These are phyloP conservation scores for Fraxinus baroniana DNA, from an alignment of 305 asterid genomes.

Conservation along the genomic window DNA sequence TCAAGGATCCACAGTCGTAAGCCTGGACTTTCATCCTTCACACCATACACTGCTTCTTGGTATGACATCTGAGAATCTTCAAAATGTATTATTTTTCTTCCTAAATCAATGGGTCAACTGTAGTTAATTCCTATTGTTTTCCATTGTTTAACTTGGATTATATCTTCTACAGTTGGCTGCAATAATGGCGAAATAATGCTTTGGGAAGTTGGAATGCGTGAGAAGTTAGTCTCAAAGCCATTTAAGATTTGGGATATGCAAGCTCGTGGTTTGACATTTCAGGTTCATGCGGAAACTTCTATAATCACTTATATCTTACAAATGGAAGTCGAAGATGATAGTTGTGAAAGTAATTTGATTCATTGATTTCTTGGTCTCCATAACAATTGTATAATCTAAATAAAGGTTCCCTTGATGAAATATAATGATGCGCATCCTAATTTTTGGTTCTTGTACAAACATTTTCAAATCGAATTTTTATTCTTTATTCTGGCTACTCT, in stretches of 20 bases:
- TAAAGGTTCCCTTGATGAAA: conserved; percentile 9
- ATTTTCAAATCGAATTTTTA: neutral
- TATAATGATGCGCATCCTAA: neutral
- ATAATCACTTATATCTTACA: neutral
- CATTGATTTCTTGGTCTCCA: conserved; percentile 18
- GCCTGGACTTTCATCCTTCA: conserved; percentile 89
- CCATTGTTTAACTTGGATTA: conserved; percentile 16
- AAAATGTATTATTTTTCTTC: neutral
- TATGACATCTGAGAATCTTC: conserved; percentile 26
- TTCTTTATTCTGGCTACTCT: neutral
- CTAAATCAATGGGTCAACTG: conserved; percentile 8
- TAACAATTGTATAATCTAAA: conserved; percentile 11
- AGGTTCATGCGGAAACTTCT: conserved; percentile 41
- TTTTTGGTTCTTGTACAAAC: neutral
- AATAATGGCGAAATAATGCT: conserved; percentile 72
- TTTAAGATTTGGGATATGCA: conserved; percentile 80
- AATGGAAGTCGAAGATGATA: conserved; percentile 15
- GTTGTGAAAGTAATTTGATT: neutral
- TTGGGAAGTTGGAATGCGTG: conserved; percentile 82
- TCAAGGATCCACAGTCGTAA: conserved; percentile 73
- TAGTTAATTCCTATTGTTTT: conserved; percentile 5
- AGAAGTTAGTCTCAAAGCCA: conserved; percentile 68
- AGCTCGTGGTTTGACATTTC: conserved; percentile 60
- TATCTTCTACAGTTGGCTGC: conserved; percentile 63
- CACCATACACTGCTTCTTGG: conserved; percentile 78